Percentiles rank a stretch among this genome's conserved stretches.
These are phyloP conservation scores for Ceriops zippeliana DNA, from an alignment of 345 rosid species.

Conservation along the genomic window DNA sequence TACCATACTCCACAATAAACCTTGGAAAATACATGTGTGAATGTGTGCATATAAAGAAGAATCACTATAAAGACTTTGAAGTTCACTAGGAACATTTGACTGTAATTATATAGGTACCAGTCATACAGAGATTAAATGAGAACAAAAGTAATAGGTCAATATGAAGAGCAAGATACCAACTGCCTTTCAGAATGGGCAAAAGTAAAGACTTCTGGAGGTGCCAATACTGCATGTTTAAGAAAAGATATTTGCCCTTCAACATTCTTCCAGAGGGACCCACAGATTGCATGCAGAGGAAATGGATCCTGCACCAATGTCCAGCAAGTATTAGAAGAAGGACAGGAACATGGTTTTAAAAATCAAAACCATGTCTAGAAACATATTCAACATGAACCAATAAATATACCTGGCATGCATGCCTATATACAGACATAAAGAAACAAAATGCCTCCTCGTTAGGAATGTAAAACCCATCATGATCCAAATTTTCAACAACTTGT, in stretches of 20 bases:
- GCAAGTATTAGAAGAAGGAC: not conserved
- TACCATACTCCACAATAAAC: not conserved
- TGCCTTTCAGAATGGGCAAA: constrained; percentile 76
- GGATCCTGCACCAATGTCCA: constrained; percentile 59
- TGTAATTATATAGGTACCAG: not conserved
- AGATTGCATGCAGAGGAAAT: constrained; percentile 84
- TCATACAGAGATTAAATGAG: not conserved
- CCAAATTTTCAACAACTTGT: constrained; percentile 69
- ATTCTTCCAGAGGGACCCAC: constrained; percentile 83
- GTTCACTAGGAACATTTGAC: too few relatives aligned
- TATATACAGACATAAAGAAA: constrained; percentile 73
- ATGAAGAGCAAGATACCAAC: constrained; percentile 56
- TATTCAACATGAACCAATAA: not conserved
- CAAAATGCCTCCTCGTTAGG: constrained; percentile 81
- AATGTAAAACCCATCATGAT: constrained; percentile 78
- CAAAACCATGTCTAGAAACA: not conserved
- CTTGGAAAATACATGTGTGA: not conserved
- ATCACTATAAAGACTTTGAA: too few relatives aligned
- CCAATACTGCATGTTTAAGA: constrained; percentile 71
- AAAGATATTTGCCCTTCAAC: constrained; percentile 81
- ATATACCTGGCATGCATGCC: constrained; percentile 75
- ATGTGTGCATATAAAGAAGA: too few relatives aligned
- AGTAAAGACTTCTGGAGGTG: constrained; percentile 85
- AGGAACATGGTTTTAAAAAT: not conserved
- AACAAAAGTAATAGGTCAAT: constrained; percentile 13